phyloP scores from a whole-genome alignment of 352 stramenopile species.

The Halophytophthora batemanensis region DNA sequence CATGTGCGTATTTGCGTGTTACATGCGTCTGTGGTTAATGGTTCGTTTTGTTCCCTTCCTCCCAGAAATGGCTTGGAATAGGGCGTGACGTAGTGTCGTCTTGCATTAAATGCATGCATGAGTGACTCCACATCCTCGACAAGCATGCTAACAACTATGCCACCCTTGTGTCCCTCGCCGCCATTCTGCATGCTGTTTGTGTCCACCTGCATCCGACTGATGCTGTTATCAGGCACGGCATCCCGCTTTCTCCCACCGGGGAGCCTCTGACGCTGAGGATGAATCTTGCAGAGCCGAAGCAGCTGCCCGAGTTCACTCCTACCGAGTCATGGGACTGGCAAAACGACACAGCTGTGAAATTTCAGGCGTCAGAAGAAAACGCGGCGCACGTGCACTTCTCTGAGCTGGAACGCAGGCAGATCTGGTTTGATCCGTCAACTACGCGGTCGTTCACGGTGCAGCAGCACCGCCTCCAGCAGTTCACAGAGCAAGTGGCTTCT shows the following conservation, averaged over 20 bases:
- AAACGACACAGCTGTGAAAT: slow-evolving; percentile 5
- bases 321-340: slow-evolving; percentile 33
- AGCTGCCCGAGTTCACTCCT: slow-evolving; percentile 34
- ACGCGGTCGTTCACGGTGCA: slow-evolving; percentile 48
- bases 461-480: slow-evolving; percentile 52
- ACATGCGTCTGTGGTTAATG: background rate
- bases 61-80: slow-evolving; percentile 25
- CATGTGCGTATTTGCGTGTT: slow-evolving; percentile 11
- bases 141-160: slow-evolving; percentile 16
- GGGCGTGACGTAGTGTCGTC: background rate
- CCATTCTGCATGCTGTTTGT: slow-evolving; percentile 7
- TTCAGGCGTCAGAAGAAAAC: slow-evolving; percentile 3
- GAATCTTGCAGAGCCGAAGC: slow-evolving; percentile 34
- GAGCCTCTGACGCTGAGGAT: slow-evolving; percentile 36
- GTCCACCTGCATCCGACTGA: background rate
- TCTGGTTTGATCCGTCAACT: slow-evolving; percentile 66
- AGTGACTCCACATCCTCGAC: background rate
- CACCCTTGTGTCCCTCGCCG: background rate
- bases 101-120: background rate
- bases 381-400: slow-evolving; percentile 24
- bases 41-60: background rate
- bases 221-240: slow-evolving; percentile 43
- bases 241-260: slow-evolving; percentile 40
- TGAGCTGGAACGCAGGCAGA: slow-evolving; percentile 37
- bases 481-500: slow-evolving; percentile 66